Conservation (phyloP, 2,329 filamentous ascomycete species). For the Sphaceloma murrayae region DNA sequence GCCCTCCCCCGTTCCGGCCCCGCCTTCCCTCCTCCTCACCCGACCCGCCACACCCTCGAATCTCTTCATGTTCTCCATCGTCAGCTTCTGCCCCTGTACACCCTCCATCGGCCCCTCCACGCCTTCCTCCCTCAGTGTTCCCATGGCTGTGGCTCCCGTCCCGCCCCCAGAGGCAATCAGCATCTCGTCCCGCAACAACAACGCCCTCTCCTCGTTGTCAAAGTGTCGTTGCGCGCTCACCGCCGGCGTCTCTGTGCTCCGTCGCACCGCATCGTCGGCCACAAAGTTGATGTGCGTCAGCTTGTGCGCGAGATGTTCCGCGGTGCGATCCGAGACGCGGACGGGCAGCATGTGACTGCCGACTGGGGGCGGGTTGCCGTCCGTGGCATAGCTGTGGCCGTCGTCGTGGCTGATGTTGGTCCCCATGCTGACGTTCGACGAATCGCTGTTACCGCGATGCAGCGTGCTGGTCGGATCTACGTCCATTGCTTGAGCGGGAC, state of each 20-base stretch:
- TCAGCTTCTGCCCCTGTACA: slow-evolving; percentile 20
- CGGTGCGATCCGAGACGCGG: no score
- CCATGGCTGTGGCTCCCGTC: slow-evolving; percentile 21
- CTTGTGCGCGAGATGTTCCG: slow-evolving; percentile 19
- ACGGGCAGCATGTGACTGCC: no score
- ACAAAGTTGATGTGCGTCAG: slow-evolving; percentile 30
- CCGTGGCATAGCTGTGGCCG: no score
- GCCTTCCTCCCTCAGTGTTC: slow-evolving; percentile 19
- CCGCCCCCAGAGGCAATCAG: slow-evolving; percentile 40
- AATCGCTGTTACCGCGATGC: slow-evolving; percentile 6
- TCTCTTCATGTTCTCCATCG: slow-evolving; percentile 28
- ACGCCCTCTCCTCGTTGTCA: slow-evolving; percentile 47
- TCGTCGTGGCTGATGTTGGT: background rate
- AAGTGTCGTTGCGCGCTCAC: slow-evolving; percentile 40
- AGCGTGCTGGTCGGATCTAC: background rate
- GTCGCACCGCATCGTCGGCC: slow-evolving; percentile 32
- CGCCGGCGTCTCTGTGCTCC: slow-evolving; percentile 35
- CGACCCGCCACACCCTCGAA: slow-evolving; percentile 21
- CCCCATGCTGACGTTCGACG: slow-evolving; percentile 9
- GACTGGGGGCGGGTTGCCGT: no score
- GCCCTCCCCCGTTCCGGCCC: no score
- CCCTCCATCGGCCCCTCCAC: slow-evolving; percentile 15
- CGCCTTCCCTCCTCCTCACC: slow-evolving; percentile 18
- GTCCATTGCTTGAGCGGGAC: background rate
- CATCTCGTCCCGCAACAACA: slow-evolving; percentile 45